These are phyloP conservation scores for Fusarium falciforme DNA, from an alignment of 2,329 filamentous ascomycete species.

Conservation along the genomic window DNA sequence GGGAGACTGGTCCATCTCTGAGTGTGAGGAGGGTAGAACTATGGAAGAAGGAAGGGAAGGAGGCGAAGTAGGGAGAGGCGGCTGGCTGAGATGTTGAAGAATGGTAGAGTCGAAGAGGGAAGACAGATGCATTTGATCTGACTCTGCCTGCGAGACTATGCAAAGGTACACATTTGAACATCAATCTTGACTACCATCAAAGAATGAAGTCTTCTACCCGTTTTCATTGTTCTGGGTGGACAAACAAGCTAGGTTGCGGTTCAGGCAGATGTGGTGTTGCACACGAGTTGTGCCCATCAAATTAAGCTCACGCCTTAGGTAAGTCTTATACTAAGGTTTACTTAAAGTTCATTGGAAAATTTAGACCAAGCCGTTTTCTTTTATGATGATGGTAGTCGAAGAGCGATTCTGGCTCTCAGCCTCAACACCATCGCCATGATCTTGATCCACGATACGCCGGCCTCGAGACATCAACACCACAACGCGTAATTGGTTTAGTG, in stretches of 20 bases:
- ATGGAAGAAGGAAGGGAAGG: no score
- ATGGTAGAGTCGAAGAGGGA: background rate
- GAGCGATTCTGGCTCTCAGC: background rate
- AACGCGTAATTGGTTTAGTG: slow-evolving; percentile 27
- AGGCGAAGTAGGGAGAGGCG: background rate
- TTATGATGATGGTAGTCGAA: background rate
- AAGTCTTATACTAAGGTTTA: background rate
- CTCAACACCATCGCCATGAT: background rate
- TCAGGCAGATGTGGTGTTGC: background rate
- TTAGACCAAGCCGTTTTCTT: background rate
- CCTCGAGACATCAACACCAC: background rate
- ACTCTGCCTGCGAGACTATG: fast-evolving
- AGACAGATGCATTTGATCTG: background rate
- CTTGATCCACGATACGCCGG: background rate
- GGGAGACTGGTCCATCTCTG: background rate
- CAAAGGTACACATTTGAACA: background rate
- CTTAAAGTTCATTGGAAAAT: background rate
- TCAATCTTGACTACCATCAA: background rate
- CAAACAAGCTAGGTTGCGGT: background rate
- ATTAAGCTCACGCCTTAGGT: background rate
- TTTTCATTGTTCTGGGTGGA: background rate
- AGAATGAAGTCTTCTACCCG: background rate
- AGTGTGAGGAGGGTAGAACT: background rate
- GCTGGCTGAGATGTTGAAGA: background rate
- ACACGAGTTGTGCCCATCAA: fast-evolving